A percentile compares a stretch with the other conserved stretches of the same genome.
Evolutionary conservation across 768 basidiomycete genomes (phyloP).

Genomic region (Ephemerocybe angulata): DNA sequence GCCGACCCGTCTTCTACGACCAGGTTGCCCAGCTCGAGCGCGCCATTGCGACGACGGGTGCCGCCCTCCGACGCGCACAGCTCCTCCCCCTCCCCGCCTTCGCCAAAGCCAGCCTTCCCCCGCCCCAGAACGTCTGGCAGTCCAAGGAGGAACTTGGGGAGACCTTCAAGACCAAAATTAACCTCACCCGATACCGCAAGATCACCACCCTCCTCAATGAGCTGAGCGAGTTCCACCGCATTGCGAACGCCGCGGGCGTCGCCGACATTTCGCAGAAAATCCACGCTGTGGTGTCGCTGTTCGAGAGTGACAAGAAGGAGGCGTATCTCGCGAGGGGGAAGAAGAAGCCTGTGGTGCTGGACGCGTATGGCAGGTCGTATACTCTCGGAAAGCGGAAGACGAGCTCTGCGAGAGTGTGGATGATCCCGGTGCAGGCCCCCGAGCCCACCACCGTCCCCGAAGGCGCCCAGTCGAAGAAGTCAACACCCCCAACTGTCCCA

Average conservation of each 20-base stretch:
- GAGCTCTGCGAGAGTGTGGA: conserved; percentile 89
- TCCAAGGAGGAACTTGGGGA: conserved; percentile 53
- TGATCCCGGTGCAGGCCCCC: conserved; percentile 58
- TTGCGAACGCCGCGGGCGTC: conserved; percentile 57
- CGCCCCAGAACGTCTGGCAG: conserved; percentile 67
- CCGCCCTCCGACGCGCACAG: conserved; percentile 56
- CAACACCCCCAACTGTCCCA: conserved; percentile 34
- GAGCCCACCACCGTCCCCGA: conserved; percentile 1
- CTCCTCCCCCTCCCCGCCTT: conserved; percentile 79
- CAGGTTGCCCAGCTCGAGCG: conserved; percentile 62
- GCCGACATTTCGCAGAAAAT: conserved; percentile 51
- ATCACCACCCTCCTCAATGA: conserved; percentile 60
- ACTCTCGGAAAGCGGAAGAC: conserved; percentile 87
- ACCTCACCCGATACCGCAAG: conserved; percentile 66
- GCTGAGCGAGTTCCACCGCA: conserved; percentile 57
- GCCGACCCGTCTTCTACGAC: conserved; percentile 71
- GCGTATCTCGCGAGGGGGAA: conserved; percentile 44
- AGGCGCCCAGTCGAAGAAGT: conserved; percentile 9
- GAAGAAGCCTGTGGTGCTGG: conserved; percentile 59
- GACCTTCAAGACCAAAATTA: conserved; percentile 57
- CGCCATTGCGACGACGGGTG: conserved; percentile 55
- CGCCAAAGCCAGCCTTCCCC: conserved; percentile 54
- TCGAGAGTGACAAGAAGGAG: conserved; percentile 62
- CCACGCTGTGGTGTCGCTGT: conserved; percentile 51
- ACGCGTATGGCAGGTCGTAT: conserved; percentile 80